Evolutionary conservation across 2,329 filamentous ascomycete genomes (phyloP).

Genomic region (Penicillium griseofulvum): DNA sequence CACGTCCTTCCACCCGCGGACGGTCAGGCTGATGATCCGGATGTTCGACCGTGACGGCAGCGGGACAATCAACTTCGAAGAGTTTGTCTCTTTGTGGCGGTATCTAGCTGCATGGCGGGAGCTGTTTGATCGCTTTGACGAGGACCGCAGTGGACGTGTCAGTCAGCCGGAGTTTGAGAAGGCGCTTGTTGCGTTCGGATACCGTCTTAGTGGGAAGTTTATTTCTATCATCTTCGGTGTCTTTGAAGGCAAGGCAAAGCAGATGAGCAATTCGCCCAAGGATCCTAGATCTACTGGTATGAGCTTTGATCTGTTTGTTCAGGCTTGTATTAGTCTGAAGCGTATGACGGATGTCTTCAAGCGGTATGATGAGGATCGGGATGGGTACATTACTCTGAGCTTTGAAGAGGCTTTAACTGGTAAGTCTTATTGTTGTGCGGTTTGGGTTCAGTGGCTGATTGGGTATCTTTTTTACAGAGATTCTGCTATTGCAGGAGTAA

Average conservation of each 20-base stretch:
- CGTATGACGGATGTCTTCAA: slow-evolving; percentile 99
- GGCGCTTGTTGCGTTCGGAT: slow-evolving; percentile 88
- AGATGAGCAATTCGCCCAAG: slow-evolving; percentile 37
- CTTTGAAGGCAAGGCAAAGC: slow-evolving; percentile 65
- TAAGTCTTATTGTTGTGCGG: slow-evolving; percentile 26
- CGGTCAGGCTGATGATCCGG: slow-evolving; percentile 97
- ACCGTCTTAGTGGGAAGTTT: slow-evolving; percentile 80
- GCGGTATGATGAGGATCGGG: slow-evolving; percentile 94
- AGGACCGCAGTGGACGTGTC: slow-evolving; percentile 82
- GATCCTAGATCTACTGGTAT: slow-evolving; percentile 56
- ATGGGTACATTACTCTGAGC: slow-evolving; percentile 83
- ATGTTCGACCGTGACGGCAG: slow-evolving; percentile 96
- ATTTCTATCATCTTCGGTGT: slow-evolving; percentile 81
- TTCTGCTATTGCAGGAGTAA: slow-evolving; percentile 39
- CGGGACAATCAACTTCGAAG: slow-evolving; percentile 87
- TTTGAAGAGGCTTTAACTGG: slow-evolving; percentile 77
- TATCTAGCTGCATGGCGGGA: slow-evolving; percentile 92
- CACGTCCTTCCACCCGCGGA: slow-evolving; percentile 88
- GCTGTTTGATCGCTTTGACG: slow-evolving; percentile 93
- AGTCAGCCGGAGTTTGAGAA: slow-evolving; percentile 82
- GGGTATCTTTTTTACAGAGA: slow-evolving; percentile 22
- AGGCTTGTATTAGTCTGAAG: slow-evolving; percentile 94
- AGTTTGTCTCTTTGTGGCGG: slow-evolving; percentile 95
- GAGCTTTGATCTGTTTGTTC: slow-evolving; percentile 95
- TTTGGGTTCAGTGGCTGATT: slow-evolving; percentile 6